Base-by-base conservation (phyloP, 1,284 basidiomycete genomes). In the Sphagnurus paluster region DNA sequence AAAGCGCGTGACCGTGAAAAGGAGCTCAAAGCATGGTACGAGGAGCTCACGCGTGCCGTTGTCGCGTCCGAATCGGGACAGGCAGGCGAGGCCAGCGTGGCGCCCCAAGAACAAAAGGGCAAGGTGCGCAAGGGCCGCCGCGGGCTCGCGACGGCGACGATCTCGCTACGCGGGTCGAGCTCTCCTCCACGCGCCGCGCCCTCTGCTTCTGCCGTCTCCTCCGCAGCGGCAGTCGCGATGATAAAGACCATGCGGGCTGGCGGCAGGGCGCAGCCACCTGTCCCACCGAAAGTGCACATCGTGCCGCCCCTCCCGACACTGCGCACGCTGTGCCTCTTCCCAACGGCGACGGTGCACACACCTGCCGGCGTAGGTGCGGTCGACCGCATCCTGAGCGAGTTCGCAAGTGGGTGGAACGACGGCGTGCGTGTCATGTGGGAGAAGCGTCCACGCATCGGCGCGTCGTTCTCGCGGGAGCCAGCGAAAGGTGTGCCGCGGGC, bases 1-100 rank as follows among this genome's bases (percentile, higher is more conserved):
- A 71, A 74, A 24, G 77, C 79, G 3, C 72, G 68, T 49, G 77
- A 80, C 44, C 69, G 77, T 23, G 85, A 87, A 63, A 80, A 75
- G 62, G 69, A 68, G 47, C 59, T 87, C 44, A 79, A 75, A 49
- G 57, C 56, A 11, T 80, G 76, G 79, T 49, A 75, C 9, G 79
- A 79, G 29, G 19, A 29, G 8, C 37, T 33, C 23, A 21, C 16
- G 19, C 40, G 33, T 2, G 39, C 24, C 5, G 20, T 30, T 16
- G 14, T 16, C n/a, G 24, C 16, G 8, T 10, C 20, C 1, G 14
- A 24, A 10, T 3, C 2, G 16, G 7, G 23, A 26, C 7, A n/a
- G n/a, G n/a, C n/a, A n/a, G n/a, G n/a, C n/a, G n/a, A n/a, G n/a
- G n/a, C n/a, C n/a, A n/a, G n/a, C n/a, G n/a, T n/a, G n/a, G n/a